Conservation (phyloP, 2,329 filamentous ascomycete species). For the Chaetomium olivaceum region DNA sequence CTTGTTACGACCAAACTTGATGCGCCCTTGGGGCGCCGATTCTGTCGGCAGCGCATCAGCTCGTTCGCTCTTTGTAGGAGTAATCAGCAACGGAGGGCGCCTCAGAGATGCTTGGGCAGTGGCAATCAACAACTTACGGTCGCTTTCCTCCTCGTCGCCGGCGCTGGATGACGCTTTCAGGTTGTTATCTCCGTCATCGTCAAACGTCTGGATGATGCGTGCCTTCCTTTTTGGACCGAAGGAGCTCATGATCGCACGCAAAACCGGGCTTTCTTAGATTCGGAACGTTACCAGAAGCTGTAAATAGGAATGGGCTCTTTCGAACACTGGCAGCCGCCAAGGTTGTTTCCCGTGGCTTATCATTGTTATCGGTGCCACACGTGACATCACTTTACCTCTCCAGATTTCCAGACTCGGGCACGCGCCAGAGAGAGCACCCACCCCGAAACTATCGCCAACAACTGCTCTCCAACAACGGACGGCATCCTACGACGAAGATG, state of each 20-base stretch:
- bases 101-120: conserved; percentile 11
- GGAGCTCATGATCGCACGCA: conserved; percentile 47
- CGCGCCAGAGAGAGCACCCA: conserved; percentile 12
- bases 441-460: conserved; percentile 15
- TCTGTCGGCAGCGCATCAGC: conserved; percentile 37
- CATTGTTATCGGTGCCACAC: conserved; percentile 52
- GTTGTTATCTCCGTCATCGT: conserved; percentile 57
- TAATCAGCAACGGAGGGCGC: conserved; percentile 35
- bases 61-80: conserved; percentile 33
- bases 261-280: not conserved
- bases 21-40: conserved; percentile 40
- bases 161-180: conserved; percentile 26
- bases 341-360: conserved; percentile 35
- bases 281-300: not conserved
- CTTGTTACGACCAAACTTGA: conserved; percentile 55
- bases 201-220: conserved; percentile 71
- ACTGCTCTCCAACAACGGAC: conserved; percentile 14
- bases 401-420: conserved; percentile 26
- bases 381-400: conserved; percentile 42
- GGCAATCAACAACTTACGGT: conserved; percentile 41
- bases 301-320: not conserved
- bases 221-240: conserved; percentile 67
- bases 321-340: not conserved
- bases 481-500: conserved; percentile 61
- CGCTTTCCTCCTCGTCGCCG: conserved; percentile 36